Base-by-base conservation (phyloP, 73 alveolate genomes). In the Strombidium stylifer region DNA sequence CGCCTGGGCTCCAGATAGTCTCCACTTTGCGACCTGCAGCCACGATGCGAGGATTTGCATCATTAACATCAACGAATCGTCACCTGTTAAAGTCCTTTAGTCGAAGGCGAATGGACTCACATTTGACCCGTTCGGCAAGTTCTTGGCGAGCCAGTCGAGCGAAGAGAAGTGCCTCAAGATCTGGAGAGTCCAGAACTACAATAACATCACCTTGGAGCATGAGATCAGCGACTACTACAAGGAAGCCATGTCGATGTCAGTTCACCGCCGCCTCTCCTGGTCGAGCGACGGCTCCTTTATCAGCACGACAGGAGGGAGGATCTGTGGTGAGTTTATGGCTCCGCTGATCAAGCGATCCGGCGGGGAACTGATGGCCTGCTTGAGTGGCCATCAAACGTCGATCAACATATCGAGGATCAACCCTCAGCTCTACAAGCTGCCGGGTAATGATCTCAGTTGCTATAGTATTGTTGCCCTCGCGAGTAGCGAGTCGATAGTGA, bases 1-100 rank as follows among this genome's bases (percentile, higher is more conserved):
- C 28, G 70, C 70, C 15, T 79, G 90, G 90, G 51, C 74, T 15
- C 90, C 90, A 0, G 90, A 79, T 51, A 62, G 46, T 18, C 19
- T 48, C 12, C 90, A 79, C 66, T 53, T 79, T 1, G 84, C 84
- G 14, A 51, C 84, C 30, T 69, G 84, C 28, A 84, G 90, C 8
- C 48, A 50, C 11, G 83, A 78, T 53, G 50, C 78, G 20, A 39
- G 16, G 7, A 46, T 67, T 27, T 50, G 26, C 58, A 66, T 78
- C 16, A 59, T 52, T 53, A 55, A 37, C 56, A 56, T 78, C 32
- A 46, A 36, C 45, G 54, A 78, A 21, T 24, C 71, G 23, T 8
- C 48, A 5, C 66, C 83, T 0, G 51, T 78, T 14, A 53, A 28
- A 20, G 27, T 15, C 11, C 51, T 68, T 8, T 70, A 56, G 42